Percentiles rank a stretch among this genome's conserved stretches.
These are phyloP conservation scores for Ceratobasidium sp. DNA, from an alignment of 1,284 basidiomycete species.

Conservation along the genomic window DNA sequence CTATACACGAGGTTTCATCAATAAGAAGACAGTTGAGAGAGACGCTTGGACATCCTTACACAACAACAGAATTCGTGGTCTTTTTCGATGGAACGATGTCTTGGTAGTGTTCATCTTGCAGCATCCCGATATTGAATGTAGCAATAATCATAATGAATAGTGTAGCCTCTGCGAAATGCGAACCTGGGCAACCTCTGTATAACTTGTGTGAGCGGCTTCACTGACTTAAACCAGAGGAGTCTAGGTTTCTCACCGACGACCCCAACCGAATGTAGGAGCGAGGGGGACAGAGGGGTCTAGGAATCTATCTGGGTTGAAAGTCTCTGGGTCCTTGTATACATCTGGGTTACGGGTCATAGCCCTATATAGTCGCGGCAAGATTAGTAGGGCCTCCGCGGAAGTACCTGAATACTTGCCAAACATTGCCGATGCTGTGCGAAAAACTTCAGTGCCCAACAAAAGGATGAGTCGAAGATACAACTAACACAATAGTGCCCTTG, in stretches of 20 bases:
- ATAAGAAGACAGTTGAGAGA: neutral
- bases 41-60: neutral
- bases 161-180: no score
- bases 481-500: slow-evolving; percentile 51
- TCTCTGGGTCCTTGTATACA: neutral
- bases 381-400: no score
- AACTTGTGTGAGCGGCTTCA: no score
- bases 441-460: neutral
- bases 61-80: neutral
- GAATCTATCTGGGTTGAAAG: no score
- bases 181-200: no score
- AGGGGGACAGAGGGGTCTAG: no score
- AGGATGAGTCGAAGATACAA: neutral
- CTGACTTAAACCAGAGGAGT: no score
- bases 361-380: neutral
- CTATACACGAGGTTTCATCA: neutral
- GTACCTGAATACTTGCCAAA: neutral
- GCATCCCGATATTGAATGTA: no score
- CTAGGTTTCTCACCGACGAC: no score
- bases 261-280: no score
- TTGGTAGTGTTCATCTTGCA: no score
- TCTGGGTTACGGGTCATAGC: slow-evolving; percentile 14
- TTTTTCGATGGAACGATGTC: neutral
- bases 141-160: no score
- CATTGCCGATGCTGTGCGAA: slow-evolving; percentile 8